Evolutionary conservation across 441 rosid species (phyloP).

Genomic region (Pelargonium fulgidum): DNA sequence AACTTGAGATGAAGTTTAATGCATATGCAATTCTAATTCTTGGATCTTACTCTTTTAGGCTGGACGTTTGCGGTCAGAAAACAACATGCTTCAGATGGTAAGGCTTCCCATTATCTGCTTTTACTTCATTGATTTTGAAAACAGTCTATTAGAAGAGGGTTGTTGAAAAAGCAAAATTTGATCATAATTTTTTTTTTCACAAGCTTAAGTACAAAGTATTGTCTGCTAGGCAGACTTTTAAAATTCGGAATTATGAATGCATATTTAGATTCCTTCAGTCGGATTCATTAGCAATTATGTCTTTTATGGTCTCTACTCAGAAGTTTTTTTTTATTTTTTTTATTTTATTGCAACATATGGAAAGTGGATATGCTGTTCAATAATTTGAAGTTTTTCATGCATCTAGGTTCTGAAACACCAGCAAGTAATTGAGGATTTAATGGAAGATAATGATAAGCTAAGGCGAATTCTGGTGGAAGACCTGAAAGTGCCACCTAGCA

Average conservation of each 20-base stretch:
- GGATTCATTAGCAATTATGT: not conserved
- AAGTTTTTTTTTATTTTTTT: not conserved
- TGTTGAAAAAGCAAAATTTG: not conserved
- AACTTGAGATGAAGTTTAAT: not conserved
- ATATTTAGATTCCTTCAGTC: not conserved
- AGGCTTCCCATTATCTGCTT: constrained; percentile 11
- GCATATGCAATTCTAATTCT: not conserved
- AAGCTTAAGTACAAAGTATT: not conserved
- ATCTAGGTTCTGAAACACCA: constrained; percentile 81
- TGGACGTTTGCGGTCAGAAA: constrained; percentile 53
- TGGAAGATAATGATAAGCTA: constrained; percentile 75
- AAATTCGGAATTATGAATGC: not conserved
- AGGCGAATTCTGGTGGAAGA: constrained; percentile 64
- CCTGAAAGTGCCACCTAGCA: constrained; percentile 65
- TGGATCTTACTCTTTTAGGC: constrained; percentile 34
- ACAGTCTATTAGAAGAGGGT: not conserved
- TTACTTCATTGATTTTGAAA: constrained; percentile 12
- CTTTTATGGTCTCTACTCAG: not conserved
- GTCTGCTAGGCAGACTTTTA: not conserved
- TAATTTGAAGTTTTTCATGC: not conserved
- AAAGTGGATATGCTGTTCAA: not conserved
- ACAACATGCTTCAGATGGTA: constrained; percentile 81
- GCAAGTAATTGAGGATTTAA: constrained; percentile 58
- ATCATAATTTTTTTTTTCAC: too few relatives aligned
- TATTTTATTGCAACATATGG: not conserved